phyloP scores from a whole-genome alignment of 371 early-diverging fungal species.

The Nematocida displodere region DNA sequence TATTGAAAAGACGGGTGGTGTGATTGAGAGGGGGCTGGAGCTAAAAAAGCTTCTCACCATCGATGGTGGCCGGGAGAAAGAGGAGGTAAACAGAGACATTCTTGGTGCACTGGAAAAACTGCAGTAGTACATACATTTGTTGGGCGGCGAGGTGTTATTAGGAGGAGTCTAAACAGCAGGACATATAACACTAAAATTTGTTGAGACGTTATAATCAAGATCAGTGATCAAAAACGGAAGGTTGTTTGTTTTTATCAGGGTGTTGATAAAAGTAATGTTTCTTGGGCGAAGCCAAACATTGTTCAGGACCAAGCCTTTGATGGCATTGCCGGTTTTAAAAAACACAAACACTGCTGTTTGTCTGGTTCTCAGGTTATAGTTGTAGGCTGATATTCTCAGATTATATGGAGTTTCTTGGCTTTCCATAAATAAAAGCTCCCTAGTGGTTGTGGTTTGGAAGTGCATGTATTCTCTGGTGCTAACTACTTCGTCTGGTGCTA shows the following conservation, averaged over 20 bases:
- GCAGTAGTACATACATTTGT: neutral
- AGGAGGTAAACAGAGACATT: slow-evolving; percentile 1
- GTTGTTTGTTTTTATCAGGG: neutral
- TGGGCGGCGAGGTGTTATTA: no score
- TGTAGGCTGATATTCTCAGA: slow-evolving; percentile 17
- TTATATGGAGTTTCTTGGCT: neutral
- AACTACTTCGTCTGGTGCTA: neutral
- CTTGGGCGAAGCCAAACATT: slow-evolving; percentile 15
- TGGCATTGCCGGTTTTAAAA: neutral
- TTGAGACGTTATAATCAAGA: slow-evolving; percentile 2
- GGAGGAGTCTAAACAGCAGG: no score
- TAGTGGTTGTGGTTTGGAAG: neutral
- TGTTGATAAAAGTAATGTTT: neutral
- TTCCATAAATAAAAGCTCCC: slow-evolving; percentile 1
- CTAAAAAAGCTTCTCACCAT: slow-evolving; percentile 4
- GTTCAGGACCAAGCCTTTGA: slow-evolving; percentile 26
- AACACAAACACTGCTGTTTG: slow-evolving; percentile 33
- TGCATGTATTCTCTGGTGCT: slow-evolving; percentile 11
- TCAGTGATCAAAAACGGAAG: neutral
- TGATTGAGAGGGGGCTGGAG: slow-evolving; percentile 18
- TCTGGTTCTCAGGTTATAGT: slow-evolving; percentile 5
- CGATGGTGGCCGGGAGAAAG: slow-evolving; percentile 20
- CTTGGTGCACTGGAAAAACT: neutral
- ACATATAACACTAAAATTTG: no score
- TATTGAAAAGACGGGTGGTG: slow-evolving; percentile 35